Percentiles rank a stretch among this genome's conserved stretches.
These are phyloP conservation scores for Theobroma grandiflorum DNA, from an alignment of 441 rosid genomes.

Conservation along the genomic window DNA sequence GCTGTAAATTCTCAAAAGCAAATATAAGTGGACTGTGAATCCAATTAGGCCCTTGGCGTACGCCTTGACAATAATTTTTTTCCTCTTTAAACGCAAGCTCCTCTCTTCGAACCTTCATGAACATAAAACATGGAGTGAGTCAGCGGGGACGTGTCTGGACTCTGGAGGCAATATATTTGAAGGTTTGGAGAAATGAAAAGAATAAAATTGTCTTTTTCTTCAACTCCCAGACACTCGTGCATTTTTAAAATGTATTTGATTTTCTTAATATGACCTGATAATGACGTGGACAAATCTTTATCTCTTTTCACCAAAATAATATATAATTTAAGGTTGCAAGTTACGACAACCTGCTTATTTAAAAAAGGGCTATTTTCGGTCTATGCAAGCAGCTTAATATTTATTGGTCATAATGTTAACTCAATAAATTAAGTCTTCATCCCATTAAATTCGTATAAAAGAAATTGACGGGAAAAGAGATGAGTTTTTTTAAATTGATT, in stretches of 20 bases:
- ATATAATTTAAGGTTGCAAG: background rate
- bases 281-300: background rate
- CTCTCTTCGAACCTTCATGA: background rate
- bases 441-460: too few species aligned
- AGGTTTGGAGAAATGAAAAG: slow-evolving; percentile 7
- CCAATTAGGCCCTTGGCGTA: too few species aligned
- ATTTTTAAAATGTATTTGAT: background rate
- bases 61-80: background rate
- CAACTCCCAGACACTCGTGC: background rate
- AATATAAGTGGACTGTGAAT: background rate
- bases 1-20: background rate
- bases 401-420: too few species aligned
- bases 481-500: too few species aligned
- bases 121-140: background rate
- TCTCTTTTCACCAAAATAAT: background rate
- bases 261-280: background rate
- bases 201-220: background rate
- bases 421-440: too few species aligned
- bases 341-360: background rate
- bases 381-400: too few species aligned
- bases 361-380: background rate
- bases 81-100: background rate
- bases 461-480: too few species aligned
- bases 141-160: slow-evolving; percentile 4
- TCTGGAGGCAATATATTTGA: background rate